Evolutionary conservation across 192 early-diverging fungal genomes (phyloP).

Genomic region (Rhizophagus sp.): DNA sequence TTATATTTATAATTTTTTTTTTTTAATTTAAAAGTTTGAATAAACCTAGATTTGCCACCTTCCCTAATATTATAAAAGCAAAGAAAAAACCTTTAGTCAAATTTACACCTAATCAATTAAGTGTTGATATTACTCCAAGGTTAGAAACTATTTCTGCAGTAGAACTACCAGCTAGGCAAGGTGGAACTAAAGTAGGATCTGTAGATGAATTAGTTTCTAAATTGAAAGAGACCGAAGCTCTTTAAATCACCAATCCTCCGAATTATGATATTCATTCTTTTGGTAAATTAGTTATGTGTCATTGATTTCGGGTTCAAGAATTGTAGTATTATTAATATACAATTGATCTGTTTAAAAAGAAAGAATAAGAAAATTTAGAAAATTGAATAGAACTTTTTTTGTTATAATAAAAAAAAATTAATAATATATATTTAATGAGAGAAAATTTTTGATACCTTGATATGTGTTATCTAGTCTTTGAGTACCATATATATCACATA

Average conservation of each 20-base stretch:
- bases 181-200: conserved; percentile 85
- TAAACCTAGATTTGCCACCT: conserved; percentile 92
- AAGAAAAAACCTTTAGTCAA: conserved; percentile 96
- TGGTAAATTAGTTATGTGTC: neutral
- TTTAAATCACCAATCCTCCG: conserved; percentile 13
- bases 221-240: conserved; percentile 53
- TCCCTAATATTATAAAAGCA: conserved; percentile 98
- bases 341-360: neutral
- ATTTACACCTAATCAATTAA: conserved; percentile 74
- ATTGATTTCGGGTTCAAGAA: neutral
- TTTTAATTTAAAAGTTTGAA: conserved; percentile 66
- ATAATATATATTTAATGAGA: neutral
- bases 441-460: neutral
- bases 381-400: neutral
- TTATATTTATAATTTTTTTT: neutral
- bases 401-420: too few species aligned
- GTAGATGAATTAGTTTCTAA: conserved; percentile 94
- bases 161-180: conserved; percentile 91
- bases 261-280: neutral
- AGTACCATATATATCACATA: neutral
- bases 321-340: neutral
- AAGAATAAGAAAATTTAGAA: neutral
- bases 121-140: conserved; percentile 81
- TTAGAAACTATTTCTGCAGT: conserved; percentile 86
- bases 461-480: neutral